Evolutionary conservation across 2,329 filamentous ascomycete species (phyloP), one percentile per base, ranked within the genome.

Genomic region (Cordyceps militaris): DNA sequence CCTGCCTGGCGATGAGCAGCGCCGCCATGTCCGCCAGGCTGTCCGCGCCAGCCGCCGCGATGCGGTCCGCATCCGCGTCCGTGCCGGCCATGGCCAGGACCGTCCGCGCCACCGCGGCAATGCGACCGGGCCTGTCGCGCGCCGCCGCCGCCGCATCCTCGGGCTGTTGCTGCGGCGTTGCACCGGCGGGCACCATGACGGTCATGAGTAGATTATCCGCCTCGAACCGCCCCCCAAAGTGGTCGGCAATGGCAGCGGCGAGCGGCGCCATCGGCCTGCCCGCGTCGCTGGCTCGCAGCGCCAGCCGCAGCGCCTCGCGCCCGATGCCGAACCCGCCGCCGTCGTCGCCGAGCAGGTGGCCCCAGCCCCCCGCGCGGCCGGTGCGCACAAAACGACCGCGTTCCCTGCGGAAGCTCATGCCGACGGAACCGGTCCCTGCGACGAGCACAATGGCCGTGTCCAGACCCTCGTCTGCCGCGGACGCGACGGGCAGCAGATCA

Each of bases 331-430:
- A 76, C 3, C 73, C 75, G 1, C 69, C 69, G 0, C 75, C 75
- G 38, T 77, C 73, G 51, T 78, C 75, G 1, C 75, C 74, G 2
- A 77, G 64, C 5, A 76, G 63, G 57, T 71, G 66, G 3, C 75
- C 74, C 75, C 75, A 77, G 13, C 75, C 75, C 2, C 75, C 75
- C 4, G 67, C 66, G 3, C 74, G 67, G n/a, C 66, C 67, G 2
- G 66, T 66, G 1, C 68, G 67, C 7, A 61, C 43, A 34, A 70
- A 66, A 0, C 56, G 53, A 4, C 53, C 48, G 50, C 48, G 38
- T 16, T 62, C 54, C n/a, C 63, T 62, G 10, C 59, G 58, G 61
- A 72, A 77, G 19, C 66, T 66, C 66, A 75, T 75, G n/a, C 70
- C 71, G 3, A 76, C 67, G 10, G 72, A 74, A 0, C 75, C 74